Percentiles rank a stretch among this genome's conserved stretches.
Evolutionary conservation across 2,329 filamentous ascomycete species (phyloP).

Genomic region (Colletotrichum echinochloae): DNA sequence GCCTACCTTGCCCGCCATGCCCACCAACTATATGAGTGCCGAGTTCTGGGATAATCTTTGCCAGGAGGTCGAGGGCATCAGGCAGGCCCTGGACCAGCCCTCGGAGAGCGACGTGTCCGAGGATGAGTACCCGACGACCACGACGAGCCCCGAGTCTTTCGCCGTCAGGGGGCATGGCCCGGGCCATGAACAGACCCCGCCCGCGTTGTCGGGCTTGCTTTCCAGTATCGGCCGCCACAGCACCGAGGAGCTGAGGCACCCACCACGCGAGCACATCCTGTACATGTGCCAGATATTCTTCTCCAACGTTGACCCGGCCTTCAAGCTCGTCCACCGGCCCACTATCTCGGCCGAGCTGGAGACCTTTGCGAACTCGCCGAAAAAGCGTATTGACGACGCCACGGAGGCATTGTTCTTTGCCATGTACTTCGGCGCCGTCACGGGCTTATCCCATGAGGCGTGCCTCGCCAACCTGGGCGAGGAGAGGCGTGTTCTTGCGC

Average conservation of each 20-base stretch:
- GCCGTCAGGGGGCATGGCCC: conserved; percentile 33
- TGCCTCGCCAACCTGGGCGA: conserved; percentile 51
- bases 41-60: conserved; percentile 60
- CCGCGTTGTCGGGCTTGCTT: conserved; percentile 46
- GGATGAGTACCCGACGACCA: conserved; percentile 46
- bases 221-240: conserved; percentile 20
- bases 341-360: conserved; percentile 49
- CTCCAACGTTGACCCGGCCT: conserved; percentile 56
- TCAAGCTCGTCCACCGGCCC: conserved; percentile 60
- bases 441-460: conserved; percentile 48
- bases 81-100: conserved; percentile 57
- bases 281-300: conserved; percentile 53
- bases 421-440: conserved; percentile 57
- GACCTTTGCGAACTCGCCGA: conserved; percentile 44
- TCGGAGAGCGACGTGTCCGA: conserved; percentile 54
- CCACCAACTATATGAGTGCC: conserved; percentile 54
- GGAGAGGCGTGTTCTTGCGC: conserved; percentile 49
- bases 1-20: conserved; percentile 43
- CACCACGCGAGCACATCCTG: conserved; percentile 52
- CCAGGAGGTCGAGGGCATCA: conserved; percentile 58
- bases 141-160: conserved; percentile 48
- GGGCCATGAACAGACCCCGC: conserved; percentile 40
- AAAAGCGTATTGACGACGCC: conserved; percentile 43
- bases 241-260: conserved; percentile 46
- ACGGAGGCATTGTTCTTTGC: conserved; percentile 55